phyloP scores from a whole-genome alignment of 2,329 filamentous ascomycete genomes.

The Didymella exigua region DNA sequence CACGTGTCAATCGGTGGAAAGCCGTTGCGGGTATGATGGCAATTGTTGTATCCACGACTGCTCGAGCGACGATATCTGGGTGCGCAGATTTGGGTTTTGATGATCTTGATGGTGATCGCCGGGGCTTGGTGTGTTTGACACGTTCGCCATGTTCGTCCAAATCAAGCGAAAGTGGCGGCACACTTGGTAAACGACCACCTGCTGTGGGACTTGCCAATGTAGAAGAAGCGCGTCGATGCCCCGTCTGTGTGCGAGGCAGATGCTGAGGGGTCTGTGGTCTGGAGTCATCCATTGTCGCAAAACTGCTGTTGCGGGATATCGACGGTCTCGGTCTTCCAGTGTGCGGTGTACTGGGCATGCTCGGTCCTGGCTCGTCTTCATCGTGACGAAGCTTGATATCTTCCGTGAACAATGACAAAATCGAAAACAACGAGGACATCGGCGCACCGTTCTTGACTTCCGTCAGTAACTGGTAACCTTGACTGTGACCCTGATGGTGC shows the following conservation, averaged over 20 bases:
- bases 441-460: slow-evolving; percentile 98
- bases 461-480: slow-evolving; percentile 92
- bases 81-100: slow-evolving; percentile 75
- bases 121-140: slow-evolving; percentile 25
- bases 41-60: slow-evolving; percentile 95
- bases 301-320: slow-evolving; percentile 35
- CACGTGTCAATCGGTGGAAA: slow-evolving; percentile 86
- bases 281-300: slow-evolving; percentile 40
- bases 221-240: slow-evolving; percentile 36
- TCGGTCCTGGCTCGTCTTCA: slow-evolving; percentile 59
- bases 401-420: slow-evolving; percentile 95
- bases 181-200: slow-evolving; percentile 55
- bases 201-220: slow-evolving; percentile 45
- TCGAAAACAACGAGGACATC: slow-evolving; percentile 98
- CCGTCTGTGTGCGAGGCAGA: slow-evolving; percentile 23
- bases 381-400: slow-evolving; percentile 80
- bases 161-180: slow-evolving; percentile 79
- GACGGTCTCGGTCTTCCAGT: slow-evolving; percentile 26
- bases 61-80: slow-evolving; percentile 95
- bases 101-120: slow-evolving; percentile 36
- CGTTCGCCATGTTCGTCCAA: slow-evolving; percentile 34
- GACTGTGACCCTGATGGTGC: slow-evolving; percentile 65
- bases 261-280: slow-evolving; percentile 39
- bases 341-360: slow-evolving; percentile 36
- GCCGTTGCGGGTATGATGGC: slow-evolving; percentile 97